Base-by-base conservation (phyloP, 805 yeast genomes). In the Naumovozyma dairenensis region DNA sequence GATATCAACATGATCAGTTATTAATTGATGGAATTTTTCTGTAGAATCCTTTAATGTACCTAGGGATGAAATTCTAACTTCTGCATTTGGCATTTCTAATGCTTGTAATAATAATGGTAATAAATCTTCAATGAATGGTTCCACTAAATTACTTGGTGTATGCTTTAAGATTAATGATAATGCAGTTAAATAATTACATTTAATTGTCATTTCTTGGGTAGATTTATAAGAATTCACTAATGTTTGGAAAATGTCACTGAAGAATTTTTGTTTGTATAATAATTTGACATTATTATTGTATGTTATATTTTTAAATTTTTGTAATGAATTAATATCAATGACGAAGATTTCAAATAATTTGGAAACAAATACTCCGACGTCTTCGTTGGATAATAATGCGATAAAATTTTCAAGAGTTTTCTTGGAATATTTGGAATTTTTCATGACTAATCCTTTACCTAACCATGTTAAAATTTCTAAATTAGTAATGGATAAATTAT, bases 261-360 rank as follows among this genome's bases (percentile, higher is more conserved):
- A 84, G 17, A 83, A 66, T 42, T 77, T 77, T 50, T 92, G 98
- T 51, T 85, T 85, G 66, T 80, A 84, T 16, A 92, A 64, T 29
- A 71, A 55, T 38, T 81, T 71, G 14, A 80, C 70, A 38, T 77
- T 73, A 35, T 80, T 66, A 41, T 74, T 74, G 46, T 51, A 49
- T 40, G 66, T 25, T 49, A 53, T 44, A 51, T 65, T 56, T 40
- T 61, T 64, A 29, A 42, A 68, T 46, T 72, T 74, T 29, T 66
- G 60, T 35, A 80, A 72, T 5, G 80, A 60, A 13, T 72, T 70
- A 32, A 81, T 66, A 45, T 84, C 87, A n/a, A 76, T 64, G 20
- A 82, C 71, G 14, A 84, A 50, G 2, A 85, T 64, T 26, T 75
- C 81, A 33, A 82, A 69, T 4, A 79, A 65, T 36, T 63, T 70